phyloP scores from a whole-genome alignment of 2,329 filamentous ascomycete species.

The Trichoderma sp. region DNA sequence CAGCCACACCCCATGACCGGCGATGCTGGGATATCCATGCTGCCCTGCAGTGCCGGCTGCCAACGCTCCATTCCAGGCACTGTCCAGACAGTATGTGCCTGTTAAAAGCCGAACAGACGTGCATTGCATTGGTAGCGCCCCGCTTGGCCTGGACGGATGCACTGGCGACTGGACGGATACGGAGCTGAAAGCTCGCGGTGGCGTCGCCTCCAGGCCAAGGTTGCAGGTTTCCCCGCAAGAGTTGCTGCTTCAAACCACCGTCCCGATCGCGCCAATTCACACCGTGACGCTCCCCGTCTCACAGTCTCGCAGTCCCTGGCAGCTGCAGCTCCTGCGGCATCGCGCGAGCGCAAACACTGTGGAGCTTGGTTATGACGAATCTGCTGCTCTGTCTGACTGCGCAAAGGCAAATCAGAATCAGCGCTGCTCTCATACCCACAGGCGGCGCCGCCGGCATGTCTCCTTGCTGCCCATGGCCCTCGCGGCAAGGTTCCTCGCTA shows the following conservation, averaged over 20 bases:
- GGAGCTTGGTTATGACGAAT: constrained; percentile 18
- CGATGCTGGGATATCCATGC: not conserved
- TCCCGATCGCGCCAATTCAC: constrained; percentile 31
- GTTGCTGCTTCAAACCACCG: constrained; percentile 23
- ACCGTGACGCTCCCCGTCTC: constrained; percentile 25
- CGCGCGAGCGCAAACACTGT: constrained; percentile 24
- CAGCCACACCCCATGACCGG: not conserved
- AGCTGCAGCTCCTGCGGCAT: not conserved
- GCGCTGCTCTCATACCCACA: constrained; percentile 22
- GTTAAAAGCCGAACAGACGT: constrained; percentile 26
- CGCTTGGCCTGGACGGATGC: constrained; percentile 14
- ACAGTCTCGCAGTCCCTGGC: not conserved
- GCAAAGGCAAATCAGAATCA: constrained; percentile 25
- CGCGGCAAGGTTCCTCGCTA: constrained; percentile 34
- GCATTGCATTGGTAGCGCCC: constrained; percentile 28
- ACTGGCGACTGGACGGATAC: constrained; percentile 19
- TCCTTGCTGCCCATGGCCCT: constrained; percentile 25
- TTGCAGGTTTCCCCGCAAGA: constrained; percentile 30
- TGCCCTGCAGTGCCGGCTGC: not conserved
- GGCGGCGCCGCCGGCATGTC: constrained; percentile 27
- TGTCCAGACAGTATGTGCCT: not conserved
- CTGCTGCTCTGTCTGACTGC: constrained; percentile 10
- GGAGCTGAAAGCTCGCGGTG: constrained; percentile 23
- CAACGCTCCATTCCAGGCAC: constrained; percentile 14
- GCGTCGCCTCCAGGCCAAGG: constrained; percentile 24